Evolutionary conservation across 1,139 yeast genomes (phyloP).

Genomic region (Magnusiomyces sp.): DNA sequence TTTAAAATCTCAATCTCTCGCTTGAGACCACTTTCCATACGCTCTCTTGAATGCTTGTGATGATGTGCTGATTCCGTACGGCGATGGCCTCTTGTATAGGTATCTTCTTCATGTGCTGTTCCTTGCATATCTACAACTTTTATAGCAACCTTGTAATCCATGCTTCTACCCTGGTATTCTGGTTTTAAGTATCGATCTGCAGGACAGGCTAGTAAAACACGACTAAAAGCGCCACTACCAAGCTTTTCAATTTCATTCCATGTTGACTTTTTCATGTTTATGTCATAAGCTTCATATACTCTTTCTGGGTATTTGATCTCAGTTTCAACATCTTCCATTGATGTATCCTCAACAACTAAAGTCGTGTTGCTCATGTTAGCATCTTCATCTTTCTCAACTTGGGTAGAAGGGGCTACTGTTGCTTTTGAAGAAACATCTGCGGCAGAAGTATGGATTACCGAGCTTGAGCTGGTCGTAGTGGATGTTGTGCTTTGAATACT

Average conservation of each 20-base stretch:
- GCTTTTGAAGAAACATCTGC: background rate
- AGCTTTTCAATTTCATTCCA: constrained; percentile 31
- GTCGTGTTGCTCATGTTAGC: background rate
- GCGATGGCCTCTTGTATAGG: too few relatives aligned
- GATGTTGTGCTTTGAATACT: constrained; percentile 1
- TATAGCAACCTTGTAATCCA: constrained; percentile 33
- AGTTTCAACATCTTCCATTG: background rate
- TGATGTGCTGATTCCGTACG: background rate
- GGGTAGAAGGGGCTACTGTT: background rate
- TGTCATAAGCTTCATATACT: constrained; percentile 26
- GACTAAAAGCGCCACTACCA: constrained; percentile 36
- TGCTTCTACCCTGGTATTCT: constrained; percentile 34
- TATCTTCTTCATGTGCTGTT: too few relatives aligned
- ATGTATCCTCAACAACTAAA: background rate
- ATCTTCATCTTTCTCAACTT: background rate
- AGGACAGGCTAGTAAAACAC: constrained; percentile 33
- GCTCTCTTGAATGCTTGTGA: constrained; percentile 31
- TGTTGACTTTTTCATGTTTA: constrained; percentile 21
- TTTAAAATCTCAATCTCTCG: constrained; percentile 65
- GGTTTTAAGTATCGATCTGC: constrained; percentile 26
- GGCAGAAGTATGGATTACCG: background rate
- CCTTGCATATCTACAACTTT: constrained; percentile 28
- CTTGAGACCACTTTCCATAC: constrained; percentile 59
- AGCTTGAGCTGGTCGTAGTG: background rate
- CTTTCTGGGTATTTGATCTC: constrained; percentile 4